A percentile compares a stretch with the other conserved stretches of the same genome.
Evolutionary conservation across 371 early-diverging fungal species (phyloP).

Genomic region (Gilbertella persicaria): DNA sequence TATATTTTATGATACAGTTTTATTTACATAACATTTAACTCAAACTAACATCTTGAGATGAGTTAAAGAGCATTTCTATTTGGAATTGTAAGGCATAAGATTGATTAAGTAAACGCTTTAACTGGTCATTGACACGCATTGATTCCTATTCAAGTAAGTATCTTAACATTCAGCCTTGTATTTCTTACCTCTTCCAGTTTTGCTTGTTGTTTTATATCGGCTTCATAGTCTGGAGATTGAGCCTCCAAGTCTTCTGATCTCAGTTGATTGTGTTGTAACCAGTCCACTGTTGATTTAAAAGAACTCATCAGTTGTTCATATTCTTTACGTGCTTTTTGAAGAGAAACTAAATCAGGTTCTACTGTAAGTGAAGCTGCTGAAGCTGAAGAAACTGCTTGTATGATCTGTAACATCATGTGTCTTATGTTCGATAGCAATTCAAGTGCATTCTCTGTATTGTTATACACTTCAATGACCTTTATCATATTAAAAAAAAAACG

Average conservation of each 20-base stretch:
- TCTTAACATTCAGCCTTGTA: background rate
- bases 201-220: slow-evolving; percentile 19
- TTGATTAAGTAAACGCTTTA: slow-evolving; percentile 40
- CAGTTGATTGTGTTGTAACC: slow-evolving; percentile 29
- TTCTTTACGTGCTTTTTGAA: slow-evolving; percentile 37
- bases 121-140: slow-evolving; percentile 26
- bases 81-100: slow-evolving; percentile 49
- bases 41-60: slow-evolving; percentile 27
- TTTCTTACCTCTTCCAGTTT: slow-evolving; percentile 14
- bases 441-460: slow-evolving; percentile 31
- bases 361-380: slow-evolving; percentile 37
- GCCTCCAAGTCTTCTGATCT: background rate
- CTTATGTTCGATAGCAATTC: slow-evolving; percentile 36
- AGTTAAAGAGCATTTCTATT: slow-evolving; percentile 38
- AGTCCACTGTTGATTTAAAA: slow-evolving; percentile 23
- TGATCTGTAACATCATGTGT: slow-evolving; percentile 36
- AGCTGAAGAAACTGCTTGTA: slow-evolving; percentile 33
- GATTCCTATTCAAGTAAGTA: slow-evolving; percentile 31
- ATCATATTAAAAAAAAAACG: slow-evolving; percentile 12
- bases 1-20: no score
- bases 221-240: background rate
- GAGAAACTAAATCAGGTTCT: slow-evolving; percentile 37
- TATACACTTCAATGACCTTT: slow-evolving; percentile 19
- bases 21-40: slow-evolving; percentile 2
- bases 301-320: slow-evolving; percentile 28